Base-by-base conservation (phyloP, 768 basidiomycete species). In the Boletales sp. region DNA sequence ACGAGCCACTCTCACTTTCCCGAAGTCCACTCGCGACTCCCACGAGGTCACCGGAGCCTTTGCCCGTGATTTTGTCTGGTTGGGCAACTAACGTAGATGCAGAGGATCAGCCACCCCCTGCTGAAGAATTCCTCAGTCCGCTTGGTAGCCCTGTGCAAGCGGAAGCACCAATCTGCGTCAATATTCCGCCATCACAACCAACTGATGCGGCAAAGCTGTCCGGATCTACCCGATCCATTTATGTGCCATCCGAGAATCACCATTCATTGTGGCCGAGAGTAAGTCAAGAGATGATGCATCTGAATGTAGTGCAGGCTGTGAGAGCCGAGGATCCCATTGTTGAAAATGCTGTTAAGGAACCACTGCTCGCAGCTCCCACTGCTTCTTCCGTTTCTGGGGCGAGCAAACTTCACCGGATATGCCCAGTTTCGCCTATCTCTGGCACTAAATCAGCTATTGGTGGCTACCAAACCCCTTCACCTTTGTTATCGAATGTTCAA, bases 211-310 rank as follows among this genome's bases (percentile, higher is more conserved):
- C 48, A 12, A 49, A 54, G 9, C 31, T 32, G 19, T 41, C 41
- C 17, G 43, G 29, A 35, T 48, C 62, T 10, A 53, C 59, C 11
- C 43, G 17, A 17, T 24, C 54, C 52, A 17, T 41, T 40, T 34
- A 44, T 32, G 24, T 55, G 14, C 21, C 43, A 31, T 36, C 52
- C 46, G 63, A 68, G 45, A 45, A 59, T 42, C 47, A 62, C 45
- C 45, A 56, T 50, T 54, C 66, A 43, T 50, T 66, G 46, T 72
- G 71, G 71, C 70, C 69, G 8, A 68, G 58, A 49, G 64, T 68
- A 18, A 65, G 64, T 24, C 69, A 71, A 49, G 72, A 74, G 54
- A 66, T 73, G 53, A 59, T 60, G 43, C 67, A 71, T 45, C 45
- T 72, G 31, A 59, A 65, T 48, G 55, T 56, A 3, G 39, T 40